A percentile compares a stretch with the other conserved stretches of the same genome.
phyloP scores from a whole-genome alignment of 1,284 basidiomycete genomes.

The Meira miltonrushii region DNA sequence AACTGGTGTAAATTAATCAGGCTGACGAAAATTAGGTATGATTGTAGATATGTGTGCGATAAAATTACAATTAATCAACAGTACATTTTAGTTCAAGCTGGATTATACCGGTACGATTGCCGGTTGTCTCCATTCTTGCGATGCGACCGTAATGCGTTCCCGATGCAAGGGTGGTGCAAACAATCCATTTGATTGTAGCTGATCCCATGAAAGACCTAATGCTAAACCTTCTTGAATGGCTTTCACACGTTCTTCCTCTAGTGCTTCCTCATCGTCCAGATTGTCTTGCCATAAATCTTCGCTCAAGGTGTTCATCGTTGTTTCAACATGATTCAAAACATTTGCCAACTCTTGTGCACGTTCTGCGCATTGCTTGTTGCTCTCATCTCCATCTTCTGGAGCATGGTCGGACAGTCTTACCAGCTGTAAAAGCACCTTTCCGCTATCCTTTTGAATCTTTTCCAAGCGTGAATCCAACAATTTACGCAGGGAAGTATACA shows the following conservation, averaged over 20 bases:
- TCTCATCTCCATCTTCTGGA: background rate
- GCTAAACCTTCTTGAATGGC: conserved; percentile 3
- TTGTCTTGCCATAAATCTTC: conserved; percentile 1
- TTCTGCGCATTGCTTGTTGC: background rate
- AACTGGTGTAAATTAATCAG: background rate
- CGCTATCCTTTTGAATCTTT: conserved; percentile 1
- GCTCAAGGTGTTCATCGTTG: background rate
- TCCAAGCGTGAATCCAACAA: conserved; percentile 56
- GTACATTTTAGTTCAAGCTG: too few species aligned
- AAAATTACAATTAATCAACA: background rate
- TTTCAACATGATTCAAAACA: background rate
- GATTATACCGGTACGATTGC: too few species aligned
- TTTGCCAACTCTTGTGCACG: background rate
- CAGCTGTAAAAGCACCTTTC: background rate
- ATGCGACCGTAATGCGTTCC: background rate
- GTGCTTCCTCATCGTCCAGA: background rate
- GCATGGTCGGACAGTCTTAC: background rate
- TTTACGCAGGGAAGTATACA: conserved; percentile 75
- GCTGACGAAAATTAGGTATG: background rate
- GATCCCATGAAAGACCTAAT: conserved; percentile 5
- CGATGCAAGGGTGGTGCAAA: conserved; percentile 2
- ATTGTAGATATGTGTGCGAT: background rate
- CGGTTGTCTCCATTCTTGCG: background rate
- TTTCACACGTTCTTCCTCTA: conserved; percentile 1
- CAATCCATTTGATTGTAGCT: background rate